Evolutionary conservation across 345 rosid species (phyloP), one percentile per base, ranked within the genome.

Genomic region (Clarkia xantiana): DNA sequence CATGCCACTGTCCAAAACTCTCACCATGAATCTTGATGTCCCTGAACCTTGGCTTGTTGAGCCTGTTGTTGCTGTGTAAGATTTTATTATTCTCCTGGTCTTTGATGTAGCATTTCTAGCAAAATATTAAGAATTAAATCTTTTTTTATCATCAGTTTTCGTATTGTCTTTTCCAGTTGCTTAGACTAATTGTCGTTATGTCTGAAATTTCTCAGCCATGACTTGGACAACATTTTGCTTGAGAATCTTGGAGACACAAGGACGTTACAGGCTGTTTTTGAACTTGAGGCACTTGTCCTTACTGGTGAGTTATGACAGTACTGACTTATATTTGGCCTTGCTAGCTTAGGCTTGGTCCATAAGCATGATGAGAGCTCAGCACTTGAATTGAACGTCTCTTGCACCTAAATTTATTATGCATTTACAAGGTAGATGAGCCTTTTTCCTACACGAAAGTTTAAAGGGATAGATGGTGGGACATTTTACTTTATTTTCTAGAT

Each of bases 21-120:
- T 93, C 61, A 93, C 99, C 62, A 84, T 93, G 99, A 93, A 93
- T 73, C 90, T 93, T 54, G 99, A 93, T 68, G 99, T 93, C 63
- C 99, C 99, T 45, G 99, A 93, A 67, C 95, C 99, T 44, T 93
- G 99, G 99, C 99, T 93, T 69, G 81, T 84, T 58, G 96, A 93
- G 76, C 94, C 96, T 52, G 82, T 93, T 47, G 53, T 87, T 72
- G 96, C 99, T 60, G 76, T 93, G 99, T 93, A 87, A 68, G 87
- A 49, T 69, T 50, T 69, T 55, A 42, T 60, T 54, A 40, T 42
- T 25, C 44, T 43, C 34, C 14, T 45, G 16, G 36, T 12, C 44
- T 15, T 13, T 29, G 15, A 1, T 49, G 36, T 29, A 23, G 52
- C 16, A 23, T 49, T 1, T 49, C 41, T 11, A 13, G 13, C 19